phyloP scores from a whole-genome alignment of 352 stramenopile genomes.

The Stramenopiles sp. region DNA sequence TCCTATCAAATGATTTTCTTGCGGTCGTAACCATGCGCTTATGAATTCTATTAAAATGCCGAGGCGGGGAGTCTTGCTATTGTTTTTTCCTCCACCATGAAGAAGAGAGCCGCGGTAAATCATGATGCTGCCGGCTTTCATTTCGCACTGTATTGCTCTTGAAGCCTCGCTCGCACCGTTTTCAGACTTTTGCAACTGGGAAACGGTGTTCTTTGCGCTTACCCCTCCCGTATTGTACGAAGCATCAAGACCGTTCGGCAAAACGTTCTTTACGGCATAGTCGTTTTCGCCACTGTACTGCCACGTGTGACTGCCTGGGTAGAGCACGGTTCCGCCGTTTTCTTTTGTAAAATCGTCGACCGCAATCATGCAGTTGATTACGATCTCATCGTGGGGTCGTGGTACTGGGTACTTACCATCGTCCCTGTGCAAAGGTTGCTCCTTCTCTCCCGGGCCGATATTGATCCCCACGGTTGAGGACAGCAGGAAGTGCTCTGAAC shows the following conservation, averaged over 20 bases:
- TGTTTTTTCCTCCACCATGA: not conserved
- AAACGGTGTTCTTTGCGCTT: too few relatives aligned
- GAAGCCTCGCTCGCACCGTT: too few relatives aligned
- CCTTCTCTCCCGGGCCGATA: not conserved
- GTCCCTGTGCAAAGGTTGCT: not conserved
- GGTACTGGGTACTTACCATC: not conserved
- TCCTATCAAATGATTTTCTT: too few relatives aligned
- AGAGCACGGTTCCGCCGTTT: not conserved
- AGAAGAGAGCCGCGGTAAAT: not conserved
- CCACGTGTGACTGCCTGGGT: not conserved
- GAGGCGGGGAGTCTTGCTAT: too few relatives aligned
- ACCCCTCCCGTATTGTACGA: too few relatives aligned
- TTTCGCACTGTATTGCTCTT: too few relatives aligned
- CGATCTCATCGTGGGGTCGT: not conserved
- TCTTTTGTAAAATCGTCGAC: constrained; percentile 2
- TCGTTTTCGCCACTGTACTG: not conserved
- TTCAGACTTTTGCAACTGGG: too few relatives aligned
- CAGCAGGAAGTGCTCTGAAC: not conserved
- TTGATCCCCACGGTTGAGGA: not conserved
- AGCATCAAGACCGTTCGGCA: too few relatives aligned
- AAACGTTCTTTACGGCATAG: not conserved
- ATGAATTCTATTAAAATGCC: too few relatives aligned
- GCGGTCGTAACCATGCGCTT: too few relatives aligned
- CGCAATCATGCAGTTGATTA: not conserved
- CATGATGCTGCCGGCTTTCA: not conserved